phyloP scores from a whole-genome alignment of 331 rosid genomes.

The Acacia concinna region DNA sequence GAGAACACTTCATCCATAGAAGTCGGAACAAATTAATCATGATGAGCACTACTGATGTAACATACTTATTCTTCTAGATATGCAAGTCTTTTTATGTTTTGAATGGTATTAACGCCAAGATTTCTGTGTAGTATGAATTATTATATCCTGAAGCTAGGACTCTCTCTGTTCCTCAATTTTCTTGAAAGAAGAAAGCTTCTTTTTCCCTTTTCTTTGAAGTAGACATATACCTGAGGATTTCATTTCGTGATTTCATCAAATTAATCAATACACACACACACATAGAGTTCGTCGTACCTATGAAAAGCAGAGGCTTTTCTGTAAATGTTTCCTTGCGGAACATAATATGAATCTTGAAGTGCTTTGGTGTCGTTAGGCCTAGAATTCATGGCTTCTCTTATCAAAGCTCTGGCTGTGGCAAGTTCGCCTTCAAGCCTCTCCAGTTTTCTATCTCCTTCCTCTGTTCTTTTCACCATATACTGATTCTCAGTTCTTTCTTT shows the following conservation, averaged over 20 bases:
- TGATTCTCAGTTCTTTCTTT: neutral
- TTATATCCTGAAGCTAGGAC: neutral
- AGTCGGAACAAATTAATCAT: neutral
- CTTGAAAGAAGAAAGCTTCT: neutral
- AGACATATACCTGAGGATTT: neutral
- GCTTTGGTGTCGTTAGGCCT: neutral
- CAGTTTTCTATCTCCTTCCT: slow-evolving; percentile 38
- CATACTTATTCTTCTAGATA: neutral
- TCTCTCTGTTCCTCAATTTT: neutral
- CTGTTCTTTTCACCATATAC: neutral
- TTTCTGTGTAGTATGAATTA: neutral
- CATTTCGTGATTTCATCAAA: neutral
- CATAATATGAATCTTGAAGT: slow-evolving; percentile 39
- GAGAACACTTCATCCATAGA: neutral
- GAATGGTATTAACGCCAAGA: neutral
- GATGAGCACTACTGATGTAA: neutral
- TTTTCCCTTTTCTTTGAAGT: neutral
- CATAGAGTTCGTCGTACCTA: slow-evolving; percentile 22
- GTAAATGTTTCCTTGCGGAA: slow-evolving; percentile 51
- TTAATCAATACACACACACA: neutral
- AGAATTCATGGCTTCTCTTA: slow-evolving; percentile 46
- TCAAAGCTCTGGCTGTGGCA: slow-evolving; percentile 50
- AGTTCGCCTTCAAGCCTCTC: slow-evolving; percentile 51
- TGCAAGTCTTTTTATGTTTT: neutral
- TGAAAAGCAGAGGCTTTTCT: slow-evolving; percentile 50